Base-by-base conservation (phyloP, 2,329 filamentous ascomycete genomes). In the Gnomoniopsis smithogilvyi region DNA sequence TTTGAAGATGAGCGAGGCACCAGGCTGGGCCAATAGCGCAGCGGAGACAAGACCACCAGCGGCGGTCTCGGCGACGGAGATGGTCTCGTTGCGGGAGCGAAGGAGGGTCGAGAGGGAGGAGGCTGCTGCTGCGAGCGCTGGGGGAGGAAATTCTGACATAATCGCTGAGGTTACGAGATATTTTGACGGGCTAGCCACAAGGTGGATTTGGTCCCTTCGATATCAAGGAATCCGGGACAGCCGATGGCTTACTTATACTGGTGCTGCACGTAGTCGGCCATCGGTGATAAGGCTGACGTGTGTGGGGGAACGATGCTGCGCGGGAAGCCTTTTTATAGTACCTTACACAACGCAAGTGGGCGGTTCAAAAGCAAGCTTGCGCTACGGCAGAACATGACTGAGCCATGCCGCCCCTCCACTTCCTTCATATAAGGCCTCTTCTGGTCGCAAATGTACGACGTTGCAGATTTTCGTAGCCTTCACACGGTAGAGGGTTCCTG, bases 21-120 rank as follows among this genome's bases (percentile, higher is more conserved):
- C 85, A 0, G 85, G 81, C 17, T 75, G 78, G 56, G 82, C 79
- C 59, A 88, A 79, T 21, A 88, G 73, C 46, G 80, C 76, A 26
- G 83, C 79, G 50, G 81, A 85, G 59, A 87, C 81, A 33, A 89
- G 76, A 15, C 85, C 85, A 36, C 85, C 85, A 10, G 85, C 82
- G 51, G 84, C 85, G 21, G 85, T 88, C 69, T 88, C 85, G 55
- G 82, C 85, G 41, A 88, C 80, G 59, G 79, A 81, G 63, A 88
- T 76, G 36, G 78, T 85, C 67, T 86, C 80, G 61, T 79, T 76
- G 56, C 78, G 78, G 47, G 80, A 73, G 64, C 80, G 82, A 43
- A 88, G 76, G 43, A 86, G 75, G 2, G 70, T 67, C 3, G 78
- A 76, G 26, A 87, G 76, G 70, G 85, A 79, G 34, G 69, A 64